Percentiles rank a stretch among this genome's conserved stretches.
Evolutionary conservation across 2,329 filamentous ascomycete species (phyloP).

Genomic region (Teratosphaeria zuluensis): DNA sequence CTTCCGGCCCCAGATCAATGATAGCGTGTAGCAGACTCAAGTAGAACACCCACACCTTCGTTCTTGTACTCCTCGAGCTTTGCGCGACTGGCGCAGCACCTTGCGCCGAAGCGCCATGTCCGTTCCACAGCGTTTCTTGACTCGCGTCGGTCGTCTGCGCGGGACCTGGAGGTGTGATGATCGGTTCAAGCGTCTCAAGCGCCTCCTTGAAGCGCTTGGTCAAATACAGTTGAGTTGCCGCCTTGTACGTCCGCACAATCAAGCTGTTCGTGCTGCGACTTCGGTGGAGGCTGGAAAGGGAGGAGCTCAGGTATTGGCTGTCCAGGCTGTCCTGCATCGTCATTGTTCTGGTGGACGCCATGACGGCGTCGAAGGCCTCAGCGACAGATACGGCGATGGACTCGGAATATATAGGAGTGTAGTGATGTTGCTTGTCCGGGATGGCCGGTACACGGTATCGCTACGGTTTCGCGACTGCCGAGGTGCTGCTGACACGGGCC

Average conservation of each 20-base stretch:
- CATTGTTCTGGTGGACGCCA: constrained; percentile 29
- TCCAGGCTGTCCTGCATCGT: constrained; percentile 42
- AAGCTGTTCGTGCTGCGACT: constrained; percentile 58
- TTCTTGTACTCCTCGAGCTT: constrained; percentile 70
- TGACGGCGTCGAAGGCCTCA: constrained; percentile 1
- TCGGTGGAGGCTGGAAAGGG: constrained; percentile 59
- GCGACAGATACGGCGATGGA: not conserved
- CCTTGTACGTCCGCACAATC: constrained; percentile 86
- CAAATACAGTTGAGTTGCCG: constrained; percentile 86
- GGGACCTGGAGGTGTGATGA: constrained; percentile 46
- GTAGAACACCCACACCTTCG: constrained; percentile 97
- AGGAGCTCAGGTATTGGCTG: constrained; percentile 54
- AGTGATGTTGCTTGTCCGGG: not conserved
- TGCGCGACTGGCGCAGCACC: constrained; percentile 59
- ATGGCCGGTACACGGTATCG: not conserved
- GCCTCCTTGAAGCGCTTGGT: constrained; percentile 89
- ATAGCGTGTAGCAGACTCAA: constrained; percentile 87
- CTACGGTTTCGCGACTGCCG: not conserved
- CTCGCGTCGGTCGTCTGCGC: constrained; percentile 13
- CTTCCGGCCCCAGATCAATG: constrained; percentile 76
- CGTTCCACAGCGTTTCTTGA: constrained; percentile 1
- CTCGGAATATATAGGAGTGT: not conserved
- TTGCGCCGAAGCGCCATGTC: constrained; percentile 11
- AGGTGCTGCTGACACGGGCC: not conserved
- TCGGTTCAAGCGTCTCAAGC: constrained; percentile 70